Base-by-base conservation (phyloP, 164 flowering plant genomes). In the Tetracentron sinense region DNA sequence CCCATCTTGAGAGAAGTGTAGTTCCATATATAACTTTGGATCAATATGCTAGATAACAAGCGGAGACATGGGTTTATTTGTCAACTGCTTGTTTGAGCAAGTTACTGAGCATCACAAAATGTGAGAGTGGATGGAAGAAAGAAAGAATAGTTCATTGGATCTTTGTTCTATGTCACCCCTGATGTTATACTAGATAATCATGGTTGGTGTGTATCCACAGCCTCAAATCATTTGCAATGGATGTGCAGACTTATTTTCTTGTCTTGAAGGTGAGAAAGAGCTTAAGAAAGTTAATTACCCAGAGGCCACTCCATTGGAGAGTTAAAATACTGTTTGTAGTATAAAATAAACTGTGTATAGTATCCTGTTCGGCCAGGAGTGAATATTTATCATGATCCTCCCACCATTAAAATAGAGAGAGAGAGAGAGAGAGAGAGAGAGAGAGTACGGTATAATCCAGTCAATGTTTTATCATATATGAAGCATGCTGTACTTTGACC, bases 1-100 rank as follows among this genome's bases (percentile, higher is more conserved):
- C 99, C 99, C 16, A 66, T 89, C 57, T 70, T 94, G 70, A 85
- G 78, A 71, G 90, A 87, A 20, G 59, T 84, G 11, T 85, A 85
- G 72, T 22, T 61, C 11, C 3, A 2, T 19, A 22, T 44, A 14
- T 10, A 31, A 15, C 11, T 52, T 48, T 15, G 20, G 31, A 42
- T 46, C 44, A n/a, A 30, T 38, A 54, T 50, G 29, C 35, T 57
- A 33, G 38, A 4, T 4, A 33, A 10, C 44, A 38, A 38, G 44
- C 44, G 8, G 44, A 38, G 15, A 1, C 6, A 33, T 33, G 6
- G 6, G 38, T 10, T 33, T n/a, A n/a, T n/a, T n/a, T n/a, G n/a
- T n/a, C n/a, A n/a, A n/a, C n/a, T 33, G 4, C 38, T 33, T 33
- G 38, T 4, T 38, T 3, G 14, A 38, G 14, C 14, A 16, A 38